Percentiles rank a stretch among this genome's conserved stretches.
Evolutionary conservation across 2,329 filamentous ascomycete genomes (phyloP).

Genomic region (Fusarium odoratissimum): DNA sequence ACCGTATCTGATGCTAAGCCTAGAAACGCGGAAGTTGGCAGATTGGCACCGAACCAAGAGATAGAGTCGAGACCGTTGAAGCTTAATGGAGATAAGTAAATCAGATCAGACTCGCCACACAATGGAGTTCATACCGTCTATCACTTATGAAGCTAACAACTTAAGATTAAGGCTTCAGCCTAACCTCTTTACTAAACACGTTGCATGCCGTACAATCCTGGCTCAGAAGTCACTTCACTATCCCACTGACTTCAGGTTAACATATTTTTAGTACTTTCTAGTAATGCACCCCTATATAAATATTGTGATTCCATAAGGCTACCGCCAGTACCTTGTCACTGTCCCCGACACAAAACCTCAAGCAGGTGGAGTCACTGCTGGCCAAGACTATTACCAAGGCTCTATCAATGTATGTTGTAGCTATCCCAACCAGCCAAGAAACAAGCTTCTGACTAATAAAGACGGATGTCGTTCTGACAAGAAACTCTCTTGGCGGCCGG

Average conservation of each 20-base stretch:
- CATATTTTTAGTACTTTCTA: not conserved
- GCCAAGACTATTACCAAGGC: constrained; percentile 5
- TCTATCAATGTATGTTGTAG: not conserved
- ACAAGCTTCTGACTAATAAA: not conserved
- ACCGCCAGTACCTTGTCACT: not conserved
- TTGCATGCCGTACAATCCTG: not conserved
- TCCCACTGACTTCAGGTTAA: not conserved
- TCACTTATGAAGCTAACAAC: not conserved
- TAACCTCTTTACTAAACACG: not conserved
- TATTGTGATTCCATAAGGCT: not conserved
- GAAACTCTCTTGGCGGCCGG: constrained; percentile 4
- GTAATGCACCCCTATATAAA: not conserved
- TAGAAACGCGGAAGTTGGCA: not conserved
- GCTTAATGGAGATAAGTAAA: not conserved
- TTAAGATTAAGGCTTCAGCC: not conserved
- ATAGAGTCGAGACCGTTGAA: not conserved
- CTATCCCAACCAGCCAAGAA: constrained; percentile 13
- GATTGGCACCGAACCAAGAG: constrained; percentile 1
- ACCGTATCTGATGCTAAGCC: not conserved
- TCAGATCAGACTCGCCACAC: not conserved
- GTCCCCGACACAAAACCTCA: not conserved
- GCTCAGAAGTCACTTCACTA: not conserved
- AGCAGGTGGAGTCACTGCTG: constrained; percentile 2
- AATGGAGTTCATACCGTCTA: too few relatives aligned
- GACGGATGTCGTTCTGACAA: not conserved